A percentile compares a stretch with the other conserved stretches of the same genome.
phyloP scores from a whole-genome alignment of 1,284 basidiomycete genomes.

The Cryptococcus amylolentus region DNA sequence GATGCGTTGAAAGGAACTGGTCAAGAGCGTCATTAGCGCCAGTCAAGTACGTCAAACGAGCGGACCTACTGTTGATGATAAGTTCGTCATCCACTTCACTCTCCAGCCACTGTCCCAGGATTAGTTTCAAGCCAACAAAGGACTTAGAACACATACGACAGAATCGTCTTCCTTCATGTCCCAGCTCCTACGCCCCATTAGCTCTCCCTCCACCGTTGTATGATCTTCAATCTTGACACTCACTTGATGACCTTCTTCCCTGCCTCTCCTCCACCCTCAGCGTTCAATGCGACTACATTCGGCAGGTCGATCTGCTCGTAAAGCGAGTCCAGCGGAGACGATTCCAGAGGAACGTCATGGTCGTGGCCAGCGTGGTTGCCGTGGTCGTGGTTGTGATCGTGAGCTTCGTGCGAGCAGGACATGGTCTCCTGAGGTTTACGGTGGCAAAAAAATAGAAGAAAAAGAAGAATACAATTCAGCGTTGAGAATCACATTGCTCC shows the following conservation, averaged over 20 bases:
- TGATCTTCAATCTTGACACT: slow-evolving; percentile 4
- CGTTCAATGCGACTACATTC: slow-evolving; percentile 47
- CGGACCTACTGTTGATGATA: slow-evolving; percentile 42
- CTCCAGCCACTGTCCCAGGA: slow-evolving; percentile 25
- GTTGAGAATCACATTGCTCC: neutral
- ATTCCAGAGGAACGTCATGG: slow-evolving; percentile 43
- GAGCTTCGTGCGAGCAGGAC: slow-evolving; percentile 1
- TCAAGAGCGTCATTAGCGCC: neutral
- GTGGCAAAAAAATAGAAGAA: neutral
- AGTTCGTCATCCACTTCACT: slow-evolving; percentile 48
- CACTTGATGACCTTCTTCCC: slow-evolving; percentile 50
- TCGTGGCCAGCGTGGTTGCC: slow-evolving; percentile 32
- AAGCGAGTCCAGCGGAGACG: slow-evolving; percentile 43
- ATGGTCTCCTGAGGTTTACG: neutral
- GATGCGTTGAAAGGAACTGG: slow-evolving; percentile 48
- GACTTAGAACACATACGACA: too few species aligned
- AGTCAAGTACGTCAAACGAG: neutral
- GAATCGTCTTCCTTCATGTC: slow-evolving; percentile 43
- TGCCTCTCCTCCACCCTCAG: slow-evolving; percentile 38
- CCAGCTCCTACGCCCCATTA: slow-evolving; percentile 24
- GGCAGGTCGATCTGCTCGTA: slow-evolving; percentile 43
- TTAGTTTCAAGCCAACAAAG: neutral
- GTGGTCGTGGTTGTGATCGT: slow-evolving; percentile 2
- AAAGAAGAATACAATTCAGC: neutral
- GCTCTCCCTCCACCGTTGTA: neutral